Evolutionary conservation across 805 yeast species (phyloP), one percentile per base, ranked within the genome.

Genomic region (Hanseniaspora valbyensis): DNA sequence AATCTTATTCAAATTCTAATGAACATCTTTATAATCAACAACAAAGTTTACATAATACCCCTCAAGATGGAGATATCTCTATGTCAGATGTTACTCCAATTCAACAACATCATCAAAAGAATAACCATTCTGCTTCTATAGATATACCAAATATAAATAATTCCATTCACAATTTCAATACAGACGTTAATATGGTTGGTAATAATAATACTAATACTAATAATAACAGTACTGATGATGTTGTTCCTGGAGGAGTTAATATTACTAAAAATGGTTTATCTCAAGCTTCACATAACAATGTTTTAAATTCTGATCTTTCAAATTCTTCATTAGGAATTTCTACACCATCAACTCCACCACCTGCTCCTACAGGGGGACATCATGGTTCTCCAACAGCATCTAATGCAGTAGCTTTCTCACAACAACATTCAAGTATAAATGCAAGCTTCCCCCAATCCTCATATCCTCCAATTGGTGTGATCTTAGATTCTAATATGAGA

Each of bases 81-180:
- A 57, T 56, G 44, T 12, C 29, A 7, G 50, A 46, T 16, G 57
- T 48, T n/a, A 42, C 58, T 30, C 56, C 57, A 16, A 18, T 28
- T 6, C 32, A 26, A 16, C 28, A 44, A 28, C 48, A 30, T 3
- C 37, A 21, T n/a, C n/a, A n/a, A n/a, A n/a, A n/a, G 22, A 45
- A 41, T 13, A 43, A 53, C 2, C 53, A 59, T 21, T 57, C 66
- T 1, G 60, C 60, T 16, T 59, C 61, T 36, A 60, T 63, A 34
- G 67, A 62, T 38, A 64, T 63, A 21, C 68, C 67, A 33, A 59
- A 64, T 24, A 45, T 14, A 7, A 45, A 16, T n/a, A 30, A 72
- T 58, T 75, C 76, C 29, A 72, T 73, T 60, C 49, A 44, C 37
- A 29, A 10, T 32, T 29, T 24, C 39, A 43, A 34, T 12, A 12